These are phyloP conservation scores for Zoysia japonica DNA, from an alignment of 176 grass and related monocot species.

Conservation along the genomic window DNA sequence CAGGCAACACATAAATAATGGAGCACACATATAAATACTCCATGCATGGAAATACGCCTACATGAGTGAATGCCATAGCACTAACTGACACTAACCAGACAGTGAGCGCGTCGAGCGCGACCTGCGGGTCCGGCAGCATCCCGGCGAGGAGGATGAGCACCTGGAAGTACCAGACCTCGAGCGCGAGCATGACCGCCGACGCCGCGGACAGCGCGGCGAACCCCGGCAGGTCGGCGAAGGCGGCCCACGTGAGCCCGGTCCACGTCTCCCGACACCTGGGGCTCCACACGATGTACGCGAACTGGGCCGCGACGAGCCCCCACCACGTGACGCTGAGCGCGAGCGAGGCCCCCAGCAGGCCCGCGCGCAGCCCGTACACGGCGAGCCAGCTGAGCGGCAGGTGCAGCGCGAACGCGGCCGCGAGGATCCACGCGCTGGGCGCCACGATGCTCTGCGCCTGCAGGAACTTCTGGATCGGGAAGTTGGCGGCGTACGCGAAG, in stretches of 20 bases:
- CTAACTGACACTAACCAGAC: constrained; percentile 56
- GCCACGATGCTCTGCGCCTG: constrained; percentile 93
- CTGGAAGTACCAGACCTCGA: constrained; percentile 96
- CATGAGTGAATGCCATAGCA: no score
- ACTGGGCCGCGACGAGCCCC: constrained; percentile 66
- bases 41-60: background rate
- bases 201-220: constrained; percentile 71
- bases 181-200: constrained; percentile 88
- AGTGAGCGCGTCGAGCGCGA: constrained; percentile 79
- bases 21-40: background rate
- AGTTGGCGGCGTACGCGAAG: constrained; percentile 84
- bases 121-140: constrained; percentile 67
- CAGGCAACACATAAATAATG: background rate
- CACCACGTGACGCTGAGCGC: constrained; percentile 81
- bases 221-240: constrained; percentile 61
- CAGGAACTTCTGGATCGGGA: constrained; percentile 91
- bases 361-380: constrained; percentile 55
- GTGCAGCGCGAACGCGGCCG: constrained; percentile 54
- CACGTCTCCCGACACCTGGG: constrained; percentile 61
- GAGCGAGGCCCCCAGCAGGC: constrained; percentile 73
- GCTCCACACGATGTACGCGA: constrained; percentile 73
- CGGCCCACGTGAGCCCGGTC: constrained; percentile 81
- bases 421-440: constrained; percentile 84
- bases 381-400: constrained; percentile 69
- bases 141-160: constrained; percentile 84